These are phyloP conservation scores for Salvia splendens DNA, from an alignment of 257 asterid genomes.

Conservation along the genomic window DNA sequence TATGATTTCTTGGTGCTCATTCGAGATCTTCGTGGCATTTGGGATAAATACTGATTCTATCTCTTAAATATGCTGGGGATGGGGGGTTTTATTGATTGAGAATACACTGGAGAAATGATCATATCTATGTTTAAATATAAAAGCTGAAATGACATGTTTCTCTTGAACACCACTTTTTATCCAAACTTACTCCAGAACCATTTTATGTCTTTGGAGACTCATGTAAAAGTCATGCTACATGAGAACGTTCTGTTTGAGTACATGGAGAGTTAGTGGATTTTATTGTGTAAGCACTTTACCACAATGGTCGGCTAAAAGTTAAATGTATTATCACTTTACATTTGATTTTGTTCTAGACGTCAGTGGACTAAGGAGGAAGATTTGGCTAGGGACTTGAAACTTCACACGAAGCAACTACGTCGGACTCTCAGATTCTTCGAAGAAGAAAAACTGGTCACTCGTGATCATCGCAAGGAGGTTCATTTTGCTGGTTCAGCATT, in stretches of 20 bases:
- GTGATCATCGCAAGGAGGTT: constrained; percentile 99
- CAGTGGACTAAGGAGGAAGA: constrained; percentile 99
- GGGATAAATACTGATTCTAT: not conserved
- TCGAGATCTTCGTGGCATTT: not conserved
- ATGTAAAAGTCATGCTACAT: not conserved
- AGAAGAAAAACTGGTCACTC: constrained; percentile 88
- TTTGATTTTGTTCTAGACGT: constrained; percentile 52
- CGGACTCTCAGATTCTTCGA: constrained; percentile 89
- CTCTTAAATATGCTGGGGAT: constrained; percentile 7
- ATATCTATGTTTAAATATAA: not conserved
- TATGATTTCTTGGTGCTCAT: constrained; percentile 4
- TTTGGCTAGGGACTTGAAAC: constrained; percentile 94
- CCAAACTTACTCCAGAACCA: not conserved
- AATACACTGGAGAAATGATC: not conserved
- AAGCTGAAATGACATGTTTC: constrained; percentile 10
- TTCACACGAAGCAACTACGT: constrained; percentile 95
- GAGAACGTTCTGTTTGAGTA: constrained; percentile 7
- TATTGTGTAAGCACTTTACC: not conserved
- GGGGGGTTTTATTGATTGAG: constrained; percentile 2
- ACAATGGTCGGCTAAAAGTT: constrained; percentile 23
- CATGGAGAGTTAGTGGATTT: constrained; percentile 14
- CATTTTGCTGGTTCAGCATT: constrained; percentile 39
- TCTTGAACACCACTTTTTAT: not conserved
- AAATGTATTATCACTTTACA: constrained; percentile 22
- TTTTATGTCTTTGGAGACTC: constrained; percentile 15